Conservation (phyloP, 495 filamentous ascomycete species). For the Xylaria flabelliformis region DNA sequence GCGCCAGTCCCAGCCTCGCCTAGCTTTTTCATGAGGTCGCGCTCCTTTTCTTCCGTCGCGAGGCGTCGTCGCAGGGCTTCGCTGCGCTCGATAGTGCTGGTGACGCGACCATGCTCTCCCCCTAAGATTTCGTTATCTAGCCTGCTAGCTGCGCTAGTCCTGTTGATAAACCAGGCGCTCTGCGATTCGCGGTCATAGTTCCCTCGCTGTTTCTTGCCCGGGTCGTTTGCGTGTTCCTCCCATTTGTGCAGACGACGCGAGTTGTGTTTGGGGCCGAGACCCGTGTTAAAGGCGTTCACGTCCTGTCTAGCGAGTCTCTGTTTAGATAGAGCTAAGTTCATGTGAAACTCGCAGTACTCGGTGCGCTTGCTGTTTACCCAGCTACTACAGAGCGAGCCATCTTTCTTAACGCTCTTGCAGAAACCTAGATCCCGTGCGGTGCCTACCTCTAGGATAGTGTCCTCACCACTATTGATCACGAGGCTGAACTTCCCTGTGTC, state of each 20-base stretch:
- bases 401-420: slow-evolving; percentile 83
- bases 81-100: slow-evolving; percentile 60
- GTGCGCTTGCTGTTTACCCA: slow-evolving; percentile 92
- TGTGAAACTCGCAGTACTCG: slow-evolving; percentile 91
- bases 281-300: slow-evolving; percentile 67
- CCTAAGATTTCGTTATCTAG: slow-evolving; percentile 69
- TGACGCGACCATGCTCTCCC: slow-evolving; percentile 62
- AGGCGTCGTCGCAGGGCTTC: slow-evolving; percentile 73
- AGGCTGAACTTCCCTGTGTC: slow-evolving; percentile 85
- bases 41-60: slow-evolving; percentile 76
- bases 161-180: slow-evolving; percentile 64
- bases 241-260: slow-evolving; percentile 28
- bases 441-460: slow-evolving; percentile 90
- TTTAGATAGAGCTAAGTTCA: slow-evolving; percentile 77
- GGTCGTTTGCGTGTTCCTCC: slow-evolving; percentile 36
- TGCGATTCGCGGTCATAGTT: slow-evolving; percentile 65
- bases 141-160: slow-evolving; percentile 62
- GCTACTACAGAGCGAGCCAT: slow-evolving; percentile 76
- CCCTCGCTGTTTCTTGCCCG: slow-evolving; percentile 51
- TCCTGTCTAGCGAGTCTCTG: slow-evolving; percentile 77
- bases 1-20: slow-evolving; percentile 65
- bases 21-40: slow-evolving; percentile 77
- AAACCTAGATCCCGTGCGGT: slow-evolving; percentile 84
- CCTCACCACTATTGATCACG: slow-evolving; percentile 79
- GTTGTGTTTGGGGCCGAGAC: slow-evolving; percentile 48